Percentiles rank a stretch among this genome's conserved stretches.
Evolutionary conservation across 169 alveolate genomes (phyloP).

Genomic region (Plasmodium malariae): DNA sequence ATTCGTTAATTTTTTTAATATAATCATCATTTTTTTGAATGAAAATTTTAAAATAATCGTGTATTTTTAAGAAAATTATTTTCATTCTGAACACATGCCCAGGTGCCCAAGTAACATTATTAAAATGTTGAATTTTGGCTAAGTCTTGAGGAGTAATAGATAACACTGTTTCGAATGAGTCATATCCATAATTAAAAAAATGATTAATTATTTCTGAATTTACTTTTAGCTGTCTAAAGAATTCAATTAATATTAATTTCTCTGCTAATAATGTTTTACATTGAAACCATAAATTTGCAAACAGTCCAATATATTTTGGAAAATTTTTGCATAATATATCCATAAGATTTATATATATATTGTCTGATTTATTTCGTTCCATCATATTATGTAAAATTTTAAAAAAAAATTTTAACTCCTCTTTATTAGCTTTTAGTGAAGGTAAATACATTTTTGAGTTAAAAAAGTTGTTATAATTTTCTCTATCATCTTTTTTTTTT

Average conservation of each 20-base stretch:
- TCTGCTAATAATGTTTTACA: constrained; percentile 57
- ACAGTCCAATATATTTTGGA: constrained; percentile 50
- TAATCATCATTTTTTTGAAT: constrained; percentile 49
- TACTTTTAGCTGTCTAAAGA: constrained; percentile 47
- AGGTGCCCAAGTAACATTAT: constrained; percentile 57
- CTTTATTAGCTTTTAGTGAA: constrained; percentile 22
- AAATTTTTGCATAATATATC: constrained; percentile 39
- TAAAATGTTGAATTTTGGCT: constrained; percentile 39
- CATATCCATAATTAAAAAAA: constrained; percentile 61
- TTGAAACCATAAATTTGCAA: constrained; percentile 58
- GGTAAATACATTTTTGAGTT: constrained; percentile 39
- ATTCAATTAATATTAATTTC: constrained; percentile 54
- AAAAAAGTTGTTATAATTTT: constrained; percentile 22
- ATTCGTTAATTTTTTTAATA: constrained; percentile 24
- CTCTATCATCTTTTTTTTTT: not conserved
- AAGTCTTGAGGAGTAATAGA: constrained; percentile 51
- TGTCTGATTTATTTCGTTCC: constrained; percentile 13
- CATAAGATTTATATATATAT: constrained; percentile 40
- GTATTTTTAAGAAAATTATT: constrained; percentile 30
- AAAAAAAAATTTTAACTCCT: constrained; percentile 30
- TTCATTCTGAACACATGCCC: constrained; percentile 38
- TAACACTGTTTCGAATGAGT: constrained; percentile 52
- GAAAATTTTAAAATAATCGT: constrained; percentile 28
- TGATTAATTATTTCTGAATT: constrained; percentile 61
- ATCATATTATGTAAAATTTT: constrained; percentile 12